These are phyloP conservation scores for Phytophthora kernoviae DNA, from an alignment of 352 stramenopile species.

Conservation along the genomic window DNA sequence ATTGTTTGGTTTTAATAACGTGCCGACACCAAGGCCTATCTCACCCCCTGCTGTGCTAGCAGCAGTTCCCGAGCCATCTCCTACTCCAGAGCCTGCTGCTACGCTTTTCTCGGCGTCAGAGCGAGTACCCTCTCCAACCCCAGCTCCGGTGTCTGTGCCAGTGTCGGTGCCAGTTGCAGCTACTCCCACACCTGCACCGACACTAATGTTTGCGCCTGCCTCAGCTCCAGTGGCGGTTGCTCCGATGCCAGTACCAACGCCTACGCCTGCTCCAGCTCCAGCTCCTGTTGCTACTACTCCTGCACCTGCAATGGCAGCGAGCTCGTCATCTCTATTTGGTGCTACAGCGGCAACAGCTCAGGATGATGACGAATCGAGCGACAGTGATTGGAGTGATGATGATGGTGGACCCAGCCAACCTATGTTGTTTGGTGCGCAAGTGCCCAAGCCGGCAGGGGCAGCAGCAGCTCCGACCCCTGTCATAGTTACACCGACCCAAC, in stretches of 20 bases:
- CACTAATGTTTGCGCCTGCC: conserved; percentile 2
- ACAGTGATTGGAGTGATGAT: conserved; percentile 76
- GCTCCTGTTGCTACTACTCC: conserved; percentile 2
- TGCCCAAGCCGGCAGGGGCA: conserved; percentile 15
- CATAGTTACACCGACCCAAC: conserved; percentile 26
- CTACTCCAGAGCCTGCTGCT: conserved; percentile 8
- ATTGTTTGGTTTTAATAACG: conserved; percentile 33
- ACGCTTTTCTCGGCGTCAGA: conserved; percentile 14
- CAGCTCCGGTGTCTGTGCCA: conserved; percentile 12
- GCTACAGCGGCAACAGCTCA: conserved; percentile 16
- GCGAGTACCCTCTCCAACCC: conserved; percentile 1
- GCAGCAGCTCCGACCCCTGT: conserved; percentile 19
- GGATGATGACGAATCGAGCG: conserved; percentile 59
- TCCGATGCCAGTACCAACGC: conserved; percentile 1
- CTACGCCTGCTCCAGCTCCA: conserved; percentile 9
- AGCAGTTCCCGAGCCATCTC: conserved; percentile 12
- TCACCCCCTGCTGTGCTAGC: conserved; percentile 13
- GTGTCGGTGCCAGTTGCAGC: neutral
- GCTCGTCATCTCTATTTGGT: conserved; percentile 45
- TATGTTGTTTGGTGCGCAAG: conserved; percentile 42
- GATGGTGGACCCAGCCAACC: conserved; percentile 37
- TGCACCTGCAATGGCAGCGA: conserved; percentile 11
- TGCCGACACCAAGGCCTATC: conserved; percentile 11
- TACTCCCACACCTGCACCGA: neutral
- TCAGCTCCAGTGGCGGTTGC: conserved; percentile 6